Percentiles rank a stretch among this genome's conserved stretches.
These are phyloP conservation scores for Mentha longifolia DNA, from an alignment of 257 asterid species.

Conservation along the genomic window DNA sequence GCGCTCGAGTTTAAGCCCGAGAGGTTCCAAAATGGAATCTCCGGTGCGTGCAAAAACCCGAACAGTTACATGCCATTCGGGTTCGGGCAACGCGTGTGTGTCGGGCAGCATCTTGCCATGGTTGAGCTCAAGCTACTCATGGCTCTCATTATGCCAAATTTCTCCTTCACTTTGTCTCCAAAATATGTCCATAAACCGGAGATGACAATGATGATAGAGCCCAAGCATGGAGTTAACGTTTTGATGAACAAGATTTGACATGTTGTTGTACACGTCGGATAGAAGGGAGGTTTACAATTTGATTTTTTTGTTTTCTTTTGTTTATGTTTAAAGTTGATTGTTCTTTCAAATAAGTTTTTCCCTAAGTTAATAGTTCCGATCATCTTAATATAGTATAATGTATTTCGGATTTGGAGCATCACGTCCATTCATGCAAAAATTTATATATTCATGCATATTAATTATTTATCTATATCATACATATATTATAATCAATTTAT, in stretches of 20 bases:
- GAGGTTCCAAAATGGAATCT: constrained; percentile 56
- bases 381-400: too few relatives aligned
- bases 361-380: too few relatives aligned
- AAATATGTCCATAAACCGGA: constrained; percentile 52
- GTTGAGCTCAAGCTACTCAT: constrained; percentile 53
- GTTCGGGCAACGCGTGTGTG: constrained; percentile 51
- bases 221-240: constrained; percentile 47
- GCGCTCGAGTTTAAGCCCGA: constrained; percentile 50
- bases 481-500: too few relatives aligned
- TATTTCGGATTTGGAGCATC: too few relatives aligned
- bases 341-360: neutral
- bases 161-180: constrained; percentile 46
- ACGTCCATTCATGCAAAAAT: too few relatives aligned
- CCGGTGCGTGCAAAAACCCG: constrained; percentile 55
- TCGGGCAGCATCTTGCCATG: constrained; percentile 57
- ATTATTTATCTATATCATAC: too few relatives aligned
- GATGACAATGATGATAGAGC: constrained; percentile 45
- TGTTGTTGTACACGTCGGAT: neutral
- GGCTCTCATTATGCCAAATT: constrained; percentile 41
- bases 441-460: too few relatives aligned
- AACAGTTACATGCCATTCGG: constrained; percentile 51
- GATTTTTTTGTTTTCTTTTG: neutral
- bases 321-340: too few relatives aligned
- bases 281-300: neutral
- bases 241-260: constrained; percentile 34